These are phyloP conservation scores for Parastagonospora avenae DNA, from an alignment of 2,329 filamentous ascomycete species.

Conservation along the genomic window DNA sequence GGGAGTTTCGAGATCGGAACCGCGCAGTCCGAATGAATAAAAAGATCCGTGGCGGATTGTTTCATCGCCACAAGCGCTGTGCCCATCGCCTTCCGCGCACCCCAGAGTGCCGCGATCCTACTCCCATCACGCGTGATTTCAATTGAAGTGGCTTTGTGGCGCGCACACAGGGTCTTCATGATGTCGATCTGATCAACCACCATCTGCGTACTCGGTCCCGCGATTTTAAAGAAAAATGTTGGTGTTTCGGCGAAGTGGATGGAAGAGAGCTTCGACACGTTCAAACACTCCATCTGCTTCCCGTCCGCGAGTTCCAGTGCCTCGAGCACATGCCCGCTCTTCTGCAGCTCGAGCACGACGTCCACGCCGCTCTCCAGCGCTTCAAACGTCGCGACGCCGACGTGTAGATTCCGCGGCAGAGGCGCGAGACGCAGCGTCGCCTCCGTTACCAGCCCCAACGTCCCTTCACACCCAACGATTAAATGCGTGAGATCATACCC, in stretches of 20 bases:
- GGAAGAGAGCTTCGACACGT: slow-evolving; percentile 61
- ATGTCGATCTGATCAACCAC: slow-evolving; percentile 76
- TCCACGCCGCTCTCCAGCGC: slow-evolving; percentile 72
- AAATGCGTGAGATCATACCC: slow-evolving; percentile 89
- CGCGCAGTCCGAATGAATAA: slow-evolving; percentile 80
- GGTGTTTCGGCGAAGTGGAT: slow-evolving; percentile 68
- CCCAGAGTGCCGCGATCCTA: slow-evolving; percentile 72
- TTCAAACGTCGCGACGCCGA: slow-evolving; percentile 71
- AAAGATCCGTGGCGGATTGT: slow-evolving; percentile 60
- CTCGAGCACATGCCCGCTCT: slow-evolving; percentile 78
- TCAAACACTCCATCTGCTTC: slow-evolving; percentile 76
- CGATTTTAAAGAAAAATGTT: slow-evolving; percentile 77
- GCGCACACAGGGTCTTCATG: slow-evolving; percentile 63
- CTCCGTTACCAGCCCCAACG: slow-evolving; percentile 87
- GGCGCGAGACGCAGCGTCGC: slow-evolving; percentile 83
- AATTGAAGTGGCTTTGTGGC: slow-evolving; percentile 64
- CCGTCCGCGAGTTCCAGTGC: slow-evolving; percentile 89
- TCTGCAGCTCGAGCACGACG: slow-evolving; percentile 78
- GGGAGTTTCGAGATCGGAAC: slow-evolving; percentile 74
- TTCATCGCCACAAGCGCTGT: slow-evolving; percentile 72
- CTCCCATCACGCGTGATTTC: slow-evolving; percentile 66
- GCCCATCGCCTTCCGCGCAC: slow-evolving; percentile 72
- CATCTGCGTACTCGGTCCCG: slow-evolving; percentile 61
- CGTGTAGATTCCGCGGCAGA: slow-evolving; percentile 75
- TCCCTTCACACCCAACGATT: slow-evolving; percentile 90